Percentiles rank a stretch among this genome's conserved stretches.
phyloP scores from a whole-genome alignment of 2,329 filamentous ascomycete species.

The Fusarium globosum region DNA sequence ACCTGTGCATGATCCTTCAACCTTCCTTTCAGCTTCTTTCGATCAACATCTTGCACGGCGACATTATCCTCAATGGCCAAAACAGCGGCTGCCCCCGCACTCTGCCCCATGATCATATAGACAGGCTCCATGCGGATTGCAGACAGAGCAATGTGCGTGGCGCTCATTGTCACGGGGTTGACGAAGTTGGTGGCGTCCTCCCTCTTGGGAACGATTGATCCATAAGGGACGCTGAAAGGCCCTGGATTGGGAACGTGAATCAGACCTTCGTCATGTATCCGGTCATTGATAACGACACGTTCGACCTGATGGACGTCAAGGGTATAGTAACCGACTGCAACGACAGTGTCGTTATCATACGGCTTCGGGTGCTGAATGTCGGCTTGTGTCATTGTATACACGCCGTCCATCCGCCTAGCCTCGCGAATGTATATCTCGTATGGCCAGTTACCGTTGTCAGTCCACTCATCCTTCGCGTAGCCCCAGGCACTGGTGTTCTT shows the following conservation, averaged over 20 bases:
- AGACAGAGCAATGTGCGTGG: constrained; percentile 18
- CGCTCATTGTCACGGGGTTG: constrained; percentile 20
- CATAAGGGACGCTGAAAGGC: constrained; percentile 21
- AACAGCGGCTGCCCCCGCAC: constrained; percentile 22
- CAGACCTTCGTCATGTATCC: constrained; percentile 21
- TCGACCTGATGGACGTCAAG: constrained; percentile 31
- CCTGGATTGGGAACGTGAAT: constrained; percentile 18
- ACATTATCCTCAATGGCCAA: constrained; percentile 29
- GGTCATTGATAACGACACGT: constrained; percentile 13
- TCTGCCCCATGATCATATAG: constrained; percentile 29
- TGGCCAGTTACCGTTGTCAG: constrained; percentile 17
- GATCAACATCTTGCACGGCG: constrained; percentile 22
- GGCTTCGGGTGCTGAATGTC: constrained; percentile 16
- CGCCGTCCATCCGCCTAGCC: constrained; percentile 23
- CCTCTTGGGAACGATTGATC: constrained; percentile 1
- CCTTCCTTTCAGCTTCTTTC: not conserved
- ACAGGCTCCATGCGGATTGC: constrained; percentile 24
- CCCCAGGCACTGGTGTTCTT: not conserved
- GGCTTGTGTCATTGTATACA: constrained; percentile 25
- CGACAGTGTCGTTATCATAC: constrained; percentile 6
- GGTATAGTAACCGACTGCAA: constrained; percentile 24
- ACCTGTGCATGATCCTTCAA: constrained; percentile 15
- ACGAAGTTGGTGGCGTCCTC: constrained; percentile 23
- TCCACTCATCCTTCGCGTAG: constrained; percentile 30
- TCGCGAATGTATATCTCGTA: constrained; percentile 32